A percentile compares a stretch with the other conserved stretches of the same genome.
Conservation (phyloP, 139 green algal genomes). For the Picochlorum sp. region DNA sequence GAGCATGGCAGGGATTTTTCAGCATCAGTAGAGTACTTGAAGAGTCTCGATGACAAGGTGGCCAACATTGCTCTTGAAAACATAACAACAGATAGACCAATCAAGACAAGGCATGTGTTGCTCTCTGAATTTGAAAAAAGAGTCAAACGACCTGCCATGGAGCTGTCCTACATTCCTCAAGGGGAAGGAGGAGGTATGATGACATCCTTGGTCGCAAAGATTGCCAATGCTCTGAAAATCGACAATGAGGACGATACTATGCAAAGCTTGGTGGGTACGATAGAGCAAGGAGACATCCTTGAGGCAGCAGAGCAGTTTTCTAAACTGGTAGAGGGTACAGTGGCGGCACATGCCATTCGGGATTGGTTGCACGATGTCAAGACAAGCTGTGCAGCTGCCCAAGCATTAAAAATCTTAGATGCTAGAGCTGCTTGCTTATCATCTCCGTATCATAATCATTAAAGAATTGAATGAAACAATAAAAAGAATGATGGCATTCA, state of each 20-base stretch:
- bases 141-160: constrained; percentile 11
- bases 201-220: constrained; percentile 27
- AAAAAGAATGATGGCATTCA: no score
- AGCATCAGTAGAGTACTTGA: neutral
- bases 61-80: no score
- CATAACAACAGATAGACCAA: neutral
- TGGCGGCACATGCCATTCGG: constrained; percentile 16
- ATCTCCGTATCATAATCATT: neutral
- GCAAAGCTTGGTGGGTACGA: neutral
- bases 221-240: constrained; percentile 36
- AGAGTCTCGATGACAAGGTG: neutral
- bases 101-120: constrained; percentile 33
- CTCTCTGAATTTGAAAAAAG: constrained; percentile 9
- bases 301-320: constrained; percentile 18
- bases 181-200: constrained; percentile 30
- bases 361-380: constrained; percentile 16
- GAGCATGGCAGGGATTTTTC: neutral
- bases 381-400: constrained; percentile 16
- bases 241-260: constrained; percentile 21
- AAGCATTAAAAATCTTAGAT: constrained; percentile 24
- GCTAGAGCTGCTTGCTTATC: constrained; percentile 19
- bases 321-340: constrained; percentile 11
- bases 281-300: constrained; percentile 14
- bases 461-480: neutral
- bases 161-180: constrained; percentile 27